Evolutionary conservation across 129 eudicot genomes (phyloP), one percentile per base, ranked within the genome.

Genomic region (Oenanthe sinensis): DNA sequence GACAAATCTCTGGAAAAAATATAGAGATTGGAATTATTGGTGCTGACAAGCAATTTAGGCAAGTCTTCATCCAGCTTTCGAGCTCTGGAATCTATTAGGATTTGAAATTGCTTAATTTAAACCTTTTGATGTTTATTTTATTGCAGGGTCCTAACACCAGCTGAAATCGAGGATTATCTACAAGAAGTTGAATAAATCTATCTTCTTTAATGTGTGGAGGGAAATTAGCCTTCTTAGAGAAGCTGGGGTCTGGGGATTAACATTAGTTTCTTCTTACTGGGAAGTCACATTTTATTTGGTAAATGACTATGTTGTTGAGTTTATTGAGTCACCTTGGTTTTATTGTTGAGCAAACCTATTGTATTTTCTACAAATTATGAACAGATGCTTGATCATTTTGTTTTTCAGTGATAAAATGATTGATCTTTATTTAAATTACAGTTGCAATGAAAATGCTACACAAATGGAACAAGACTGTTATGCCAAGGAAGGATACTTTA

Each of bases 1-100:
- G 98, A 77, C 98, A 95, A 82, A 95, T 95, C 39, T 91, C 98
- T 36, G 84, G 93, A 42, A 94, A 94, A 81, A 94, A 91, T 81
- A 94, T 94, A 22, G 98, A 94, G 85, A 91, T 94, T 79, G 98
- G 98, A 49, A 91, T 94, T 11, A 94, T 94, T 39, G 98, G 96
- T 71, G 83, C 83, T 11, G 98, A 95, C 89, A 88, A 81, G 78
- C 85, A 78, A 79, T 95, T 91, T 88, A 95, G 91, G 98, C 62
- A 75, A 84, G 87, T 78, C 69, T 50, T 47, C 71, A 44, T 17
- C 1, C 77, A 48, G 39, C 33, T 60, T 20, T 44, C 2, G 15
- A 10, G 11, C 30, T 22, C 14, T 20, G 42, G 13, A 79, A 42
- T 42, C 1, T 10, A 44, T 8, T 11, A 72, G 39, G 16, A n/a